Conservation (phyloP, 345 rosid species). For the Rhodamnia argentea region DNA sequence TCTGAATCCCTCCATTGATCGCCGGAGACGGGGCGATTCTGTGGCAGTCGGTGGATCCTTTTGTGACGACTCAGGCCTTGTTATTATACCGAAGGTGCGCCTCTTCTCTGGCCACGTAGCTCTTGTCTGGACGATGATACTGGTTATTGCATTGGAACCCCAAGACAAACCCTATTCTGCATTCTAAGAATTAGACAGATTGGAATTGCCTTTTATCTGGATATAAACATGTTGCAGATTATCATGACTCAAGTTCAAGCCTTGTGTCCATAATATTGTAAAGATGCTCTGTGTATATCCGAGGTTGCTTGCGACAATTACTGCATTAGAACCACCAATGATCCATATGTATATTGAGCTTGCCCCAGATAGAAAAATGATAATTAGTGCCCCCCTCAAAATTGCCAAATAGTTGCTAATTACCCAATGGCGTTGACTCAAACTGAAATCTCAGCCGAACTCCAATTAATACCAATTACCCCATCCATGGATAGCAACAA, state of each 20-base stretch:
- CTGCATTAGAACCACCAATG: too few relatives aligned
- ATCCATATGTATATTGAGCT: too few relatives aligned
- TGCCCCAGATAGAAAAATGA: too few relatives aligned
- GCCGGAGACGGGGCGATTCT: fast-evolving
- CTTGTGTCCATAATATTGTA: too few relatives aligned
- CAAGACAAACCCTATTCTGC: neutral
- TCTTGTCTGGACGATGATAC: neutral
- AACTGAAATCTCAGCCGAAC: neutral
- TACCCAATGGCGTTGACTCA: neutral
- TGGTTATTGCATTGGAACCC: neutral
- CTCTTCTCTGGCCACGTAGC: neutral
- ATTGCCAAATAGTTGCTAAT: neutral
- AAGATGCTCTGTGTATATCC: too few relatives aligned
- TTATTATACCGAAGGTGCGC: neutral
- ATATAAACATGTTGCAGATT: neutral
- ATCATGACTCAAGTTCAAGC: neutral
- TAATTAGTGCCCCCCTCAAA: too few relatives aligned
- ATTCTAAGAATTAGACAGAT: neutral
- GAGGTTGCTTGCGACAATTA: too few relatives aligned
- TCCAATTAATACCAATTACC: neutral
- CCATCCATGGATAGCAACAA: neutral
- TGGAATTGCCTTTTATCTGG: neutral
- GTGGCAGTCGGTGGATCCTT: neutral
- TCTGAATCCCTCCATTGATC: neutral
- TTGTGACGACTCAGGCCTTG: neutral